Conservation (phyloP, 208 protist genomes). For the Angomonas ambiguus region DNA sequence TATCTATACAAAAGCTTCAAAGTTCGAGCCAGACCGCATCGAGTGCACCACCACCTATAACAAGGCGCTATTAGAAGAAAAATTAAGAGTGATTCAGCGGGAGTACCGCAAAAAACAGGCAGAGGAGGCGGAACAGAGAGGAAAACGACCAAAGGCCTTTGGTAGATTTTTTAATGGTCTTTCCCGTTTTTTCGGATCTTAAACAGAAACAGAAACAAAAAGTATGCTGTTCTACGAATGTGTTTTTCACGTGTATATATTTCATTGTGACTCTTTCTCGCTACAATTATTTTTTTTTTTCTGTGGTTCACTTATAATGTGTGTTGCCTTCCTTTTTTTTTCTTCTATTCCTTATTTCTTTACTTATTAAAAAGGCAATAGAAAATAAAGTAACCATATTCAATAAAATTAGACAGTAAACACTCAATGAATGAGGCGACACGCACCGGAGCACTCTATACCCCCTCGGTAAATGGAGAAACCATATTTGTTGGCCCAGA, state of each 20-base stretch:
- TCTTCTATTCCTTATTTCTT: conserved; percentile 8
- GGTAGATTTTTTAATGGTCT: neutral
- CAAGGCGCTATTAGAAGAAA: conserved; percentile 78
- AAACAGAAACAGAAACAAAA: conserved; percentile 10
- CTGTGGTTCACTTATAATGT: neutral
- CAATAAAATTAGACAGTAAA: neutral
- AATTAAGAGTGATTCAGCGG: conserved; percentile 64
- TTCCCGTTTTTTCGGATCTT: neutral
- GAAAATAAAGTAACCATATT: neutral
- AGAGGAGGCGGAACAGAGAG: conserved; percentile 24
- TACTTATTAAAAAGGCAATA: neutral
- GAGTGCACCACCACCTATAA: conserved; percentile 84
- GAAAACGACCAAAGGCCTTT: conserved; percentile 1
- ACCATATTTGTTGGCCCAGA: neutral
- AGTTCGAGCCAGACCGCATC: conserved; percentile 70
- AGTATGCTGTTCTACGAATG: neutral
- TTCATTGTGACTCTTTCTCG: conserved; percentile 6
- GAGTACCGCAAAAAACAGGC: conserved; percentile 67
- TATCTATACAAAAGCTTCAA: conserved; percentile 57
- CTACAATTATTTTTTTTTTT: conserved; percentile 12
- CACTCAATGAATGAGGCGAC: neutral
- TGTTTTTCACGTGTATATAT: conserved; percentile 13
- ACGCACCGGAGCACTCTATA: neutral
- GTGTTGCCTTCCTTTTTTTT: neutral
- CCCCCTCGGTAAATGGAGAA: neutral